Percentiles rank a stretch among this genome's conserved stretches.
phyloP scores from a whole-genome alignment of 495 filamentous ascomycete genomes.

The Aspergillus incahuasiensis region DNA sequence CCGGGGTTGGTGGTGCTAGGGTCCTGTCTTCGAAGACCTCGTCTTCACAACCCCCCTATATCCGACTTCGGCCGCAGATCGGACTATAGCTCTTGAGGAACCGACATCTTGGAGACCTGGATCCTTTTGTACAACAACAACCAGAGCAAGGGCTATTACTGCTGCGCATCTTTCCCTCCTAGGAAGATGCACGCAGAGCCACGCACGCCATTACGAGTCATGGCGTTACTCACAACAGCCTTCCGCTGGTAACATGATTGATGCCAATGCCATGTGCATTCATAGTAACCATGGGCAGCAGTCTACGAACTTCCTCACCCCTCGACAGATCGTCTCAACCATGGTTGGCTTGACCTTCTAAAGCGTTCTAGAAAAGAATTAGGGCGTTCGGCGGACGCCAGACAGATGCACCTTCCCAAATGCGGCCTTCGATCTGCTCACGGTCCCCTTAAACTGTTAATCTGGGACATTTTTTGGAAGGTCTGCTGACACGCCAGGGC shows the following conservation, averaged over 20 bases:
- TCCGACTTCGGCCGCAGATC: neutral
- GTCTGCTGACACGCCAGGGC: conserved; percentile 10
- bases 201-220: neutral
- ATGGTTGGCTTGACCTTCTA: neutral
- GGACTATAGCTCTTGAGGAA: neutral
- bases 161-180: neutral
- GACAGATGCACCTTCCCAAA: conserved; percentile 1
- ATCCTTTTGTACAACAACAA: neutral
- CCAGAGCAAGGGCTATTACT: neutral
- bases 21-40: neutral
- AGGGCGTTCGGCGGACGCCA: neutral
- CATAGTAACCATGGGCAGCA: neutral
- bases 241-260: neutral
- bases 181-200: neutral
- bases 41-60: neutral
- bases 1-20: neutral
- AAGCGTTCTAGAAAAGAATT: conserved; percentile 5
- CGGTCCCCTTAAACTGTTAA: neutral
- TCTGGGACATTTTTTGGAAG: neutral
- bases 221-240: neutral
- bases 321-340: neutral
- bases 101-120: too few relatives aligned
- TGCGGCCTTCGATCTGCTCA: neutral
- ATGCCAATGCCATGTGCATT: neutral
- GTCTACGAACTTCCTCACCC: neutral